Percentiles rank a stretch among this genome's conserved stretches.
phyloP scores from a whole-genome alignment of 768 basidiomycete species.

The Hericium coralloides region DNA sequence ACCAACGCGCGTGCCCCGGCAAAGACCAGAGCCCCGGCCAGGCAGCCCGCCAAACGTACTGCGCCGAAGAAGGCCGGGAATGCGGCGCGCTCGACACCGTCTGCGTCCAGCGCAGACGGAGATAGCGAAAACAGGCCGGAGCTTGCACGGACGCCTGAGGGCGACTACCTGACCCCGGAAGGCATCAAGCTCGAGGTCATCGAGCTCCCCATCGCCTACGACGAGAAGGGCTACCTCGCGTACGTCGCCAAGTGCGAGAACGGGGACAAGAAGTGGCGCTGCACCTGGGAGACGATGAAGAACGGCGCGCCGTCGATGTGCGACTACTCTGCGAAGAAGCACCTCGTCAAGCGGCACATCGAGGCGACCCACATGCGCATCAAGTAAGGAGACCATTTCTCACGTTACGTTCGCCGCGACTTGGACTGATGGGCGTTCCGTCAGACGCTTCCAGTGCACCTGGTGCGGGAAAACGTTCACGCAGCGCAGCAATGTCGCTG shows the following conservation, averaged over 20 bases:
- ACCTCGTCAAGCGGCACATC: slow-evolving; percentile 61
- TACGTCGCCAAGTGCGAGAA: slow-evolving; percentile 10
- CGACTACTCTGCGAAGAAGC: slow-evolving; percentile 44
- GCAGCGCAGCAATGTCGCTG: slow-evolving; percentile 46
- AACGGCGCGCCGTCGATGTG: slow-evolving; percentile 27
- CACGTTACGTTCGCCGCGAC: slow-evolving; percentile 11
- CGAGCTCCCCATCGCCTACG: slow-evolving; percentile 13
- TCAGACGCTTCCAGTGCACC: slow-evolving; percentile 43
- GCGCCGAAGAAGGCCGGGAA: background rate
- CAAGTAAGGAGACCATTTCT: slow-evolving; percentile 34
- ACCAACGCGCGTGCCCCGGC: background rate
- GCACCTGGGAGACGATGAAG: slow-evolving; percentile 31
- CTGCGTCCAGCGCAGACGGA: background rate
- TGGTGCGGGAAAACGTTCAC: slow-evolving; percentile 47
- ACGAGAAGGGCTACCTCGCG: slow-evolving; percentile 11
- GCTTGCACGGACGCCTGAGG: too few relatives aligned
- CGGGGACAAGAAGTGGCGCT: slow-evolving; percentile 23
- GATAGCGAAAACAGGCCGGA: background rate
- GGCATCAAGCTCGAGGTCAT: slow-evolving; percentile 14
- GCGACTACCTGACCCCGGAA: slow-evolving; percentile 9
- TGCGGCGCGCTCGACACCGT: background rate
- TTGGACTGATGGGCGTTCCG: slow-evolving; percentile 2
- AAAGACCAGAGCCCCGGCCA: background rate
- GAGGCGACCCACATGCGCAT: slow-evolving; percentile 52
- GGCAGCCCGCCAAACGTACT: background rate